phyloP scores from a whole-genome alignment of 2,329 filamentous ascomycete species.

The Aphanocladium album region DNA sequence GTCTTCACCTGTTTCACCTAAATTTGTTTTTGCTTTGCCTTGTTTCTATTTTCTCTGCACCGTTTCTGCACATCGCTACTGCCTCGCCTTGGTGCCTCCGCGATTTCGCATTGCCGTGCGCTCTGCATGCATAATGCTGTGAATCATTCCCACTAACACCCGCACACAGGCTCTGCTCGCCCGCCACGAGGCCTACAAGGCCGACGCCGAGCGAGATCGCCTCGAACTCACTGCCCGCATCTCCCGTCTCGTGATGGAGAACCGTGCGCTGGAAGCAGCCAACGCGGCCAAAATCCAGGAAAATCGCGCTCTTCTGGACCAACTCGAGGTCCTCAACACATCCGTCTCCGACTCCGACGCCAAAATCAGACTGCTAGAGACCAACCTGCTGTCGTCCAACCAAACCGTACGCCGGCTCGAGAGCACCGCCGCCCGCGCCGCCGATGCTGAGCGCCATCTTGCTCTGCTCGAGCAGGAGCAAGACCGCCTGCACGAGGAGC shows the following conservation, averaged over 20 bases:
- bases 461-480: constrained; percentile 78
- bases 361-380: constrained; percentile 71
- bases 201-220: constrained; percentile 83
- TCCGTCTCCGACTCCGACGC: constrained; percentile 75
- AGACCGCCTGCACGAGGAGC: constrained; percentile 60
- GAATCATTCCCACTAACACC: background rate
- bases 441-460: constrained; percentile 76
- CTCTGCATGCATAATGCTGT: background rate
- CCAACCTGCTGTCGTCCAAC: constrained; percentile 71
- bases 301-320: constrained; percentile 74
- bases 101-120: background rate
- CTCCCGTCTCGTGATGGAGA: constrained; percentile 68
- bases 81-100: background rate
- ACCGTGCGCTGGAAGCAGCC: constrained; percentile 65
- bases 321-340: constrained; percentile 78
- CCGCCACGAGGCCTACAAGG: constrained; percentile 91
- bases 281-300: constrained; percentile 78
- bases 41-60: constrained; percentile 14
- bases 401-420: constrained; percentile 71
- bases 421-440: constrained; percentile 66
- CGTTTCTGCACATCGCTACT: background rate
- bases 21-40: constrained; percentile 14
- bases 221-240: constrained; percentile 67
- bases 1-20: constrained; percentile 2
- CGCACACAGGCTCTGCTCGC: constrained; percentile 80